Base-by-base conservation (phyloP, 2,329 filamentous ascomycete genomes). In the Exophiala sp. region DNA sequence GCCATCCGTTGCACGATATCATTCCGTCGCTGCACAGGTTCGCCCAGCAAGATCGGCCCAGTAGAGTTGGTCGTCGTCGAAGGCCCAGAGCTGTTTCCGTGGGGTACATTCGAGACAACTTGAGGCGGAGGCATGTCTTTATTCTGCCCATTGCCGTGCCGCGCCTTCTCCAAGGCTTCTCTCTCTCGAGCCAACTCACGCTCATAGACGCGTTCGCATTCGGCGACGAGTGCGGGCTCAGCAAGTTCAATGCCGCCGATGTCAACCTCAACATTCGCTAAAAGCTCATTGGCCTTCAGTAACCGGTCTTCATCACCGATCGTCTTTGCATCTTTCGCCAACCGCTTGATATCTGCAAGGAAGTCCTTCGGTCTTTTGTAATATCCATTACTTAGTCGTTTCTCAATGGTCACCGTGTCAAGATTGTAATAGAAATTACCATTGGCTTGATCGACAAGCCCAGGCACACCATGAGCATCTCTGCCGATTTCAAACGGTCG, bases 391-490 rank as follows among this genome's bases (percentile, higher is more conserved):
- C 89, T 94, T 27, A 98, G 74, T n/a, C 93, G 83, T 65, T 95
- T 89, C 70, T 98, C 93, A 46, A 98, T 96, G 1, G 86, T 91
- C 2, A 85, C 85, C 9, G 91, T 86, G 64, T 97, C 90, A 39
- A 98, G 74, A 60, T 98, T 98, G 73, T 96, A 97, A 67, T 84
- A 97, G 66, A 90, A 93, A 66, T 93, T 95, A 50, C 82, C 82
- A 1, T 82, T 87, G 1, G 78, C 77, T 3, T 80, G 82, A 58
- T 97, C 86, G 32, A 81, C 75, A 38, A 98, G 73, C 13, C 90
- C 89, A 34, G 81, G 76, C 9, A 85, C 81, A 7, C 86, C 90
- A 57, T 93, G 80, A 56, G 83, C 82, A 65, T 98, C 91, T 60
- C 81, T 82, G 32, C 81, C 81, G 52, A 89, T 82, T 62, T 90